Evolutionary conservation across 306 rosid species (phyloP), one percentile per base, ranked within the genome.

Genomic region (Oxytropis ochrocephala): DNA sequence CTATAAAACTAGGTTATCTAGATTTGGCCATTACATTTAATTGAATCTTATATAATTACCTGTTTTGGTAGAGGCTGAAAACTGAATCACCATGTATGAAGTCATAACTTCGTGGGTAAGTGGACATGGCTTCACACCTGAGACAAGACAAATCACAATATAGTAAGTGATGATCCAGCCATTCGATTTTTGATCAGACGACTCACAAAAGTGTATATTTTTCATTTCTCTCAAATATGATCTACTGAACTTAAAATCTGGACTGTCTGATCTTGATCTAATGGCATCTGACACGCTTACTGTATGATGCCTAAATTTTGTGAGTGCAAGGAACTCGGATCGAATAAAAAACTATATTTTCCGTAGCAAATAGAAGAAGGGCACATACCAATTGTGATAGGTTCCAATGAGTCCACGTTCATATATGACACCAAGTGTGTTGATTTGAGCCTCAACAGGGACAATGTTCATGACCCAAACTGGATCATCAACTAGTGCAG

Each of bases 41-140:
- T 17, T 42, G 56, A 54, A 42, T 38, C 47, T 38, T 8, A 18
- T 8, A 18, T 14, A 18, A 17, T 74, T 79, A 90, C 96, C 97
- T 94, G 92, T 65, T 79, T 43, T 85, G 77, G 71, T 84, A 90
- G 74, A 90, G 91, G 78, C 79, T 85, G 51, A 93, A 88, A 69
- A 93, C 67, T 18, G 92, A 85, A 76, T 89, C 95, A 12, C 92
- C 95, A 59, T 94, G 99, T 58, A 94, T 85, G 83, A 94, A 94
- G 81, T 94, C 99, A 35, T 94, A 89, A 11, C 97, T 87, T 81
- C 95, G 72, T 12, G 99, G 96, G 54, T 91, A 94, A n/a, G 96
- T 91, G 18, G 99, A 91, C 96, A 91, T 88, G 43, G 99, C 96
- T 82, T 94, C 99, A 65, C 99, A 89, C 97, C 97, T 93, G 70